Evolutionary conservation across 441 rosid genomes (phyloP), one percentile per base, ranked within the genome.

Genomic region (Arabidopsis hybrid): DNA sequence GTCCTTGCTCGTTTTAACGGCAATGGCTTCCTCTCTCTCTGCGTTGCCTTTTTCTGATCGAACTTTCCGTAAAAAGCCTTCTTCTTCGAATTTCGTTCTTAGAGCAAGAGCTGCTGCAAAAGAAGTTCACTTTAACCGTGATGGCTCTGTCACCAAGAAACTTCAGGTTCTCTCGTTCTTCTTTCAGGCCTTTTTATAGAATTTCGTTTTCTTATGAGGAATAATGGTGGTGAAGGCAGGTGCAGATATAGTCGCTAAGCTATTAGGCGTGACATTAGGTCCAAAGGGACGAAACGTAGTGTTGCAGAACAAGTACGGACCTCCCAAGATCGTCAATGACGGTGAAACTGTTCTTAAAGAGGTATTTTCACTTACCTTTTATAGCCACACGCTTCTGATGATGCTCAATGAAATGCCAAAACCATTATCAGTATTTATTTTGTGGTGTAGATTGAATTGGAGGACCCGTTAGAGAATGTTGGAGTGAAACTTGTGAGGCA

Each of bases 401-500:
- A 67, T 75, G 58, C 21, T 51, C 1, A 2, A 38, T 35, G 56
- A 21, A 60, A 60, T 60, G 68, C 7, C 34, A 60, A 18, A 53
- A 11, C 52, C 14, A 51, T 36, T 5, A 46, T 35, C 13, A 73
- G 71, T 3, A 26, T 46, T 14, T 6, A 32, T 39, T 71, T 65
- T 67, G 72, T 71, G 73, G 8, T 74, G 60, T 83, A 91, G 97
- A 88, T 94, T 83, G 97, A 89, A 72, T 81, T 92, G 83, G 97
- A 89, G 76, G 97, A 92, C 39, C 91, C 97, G 7, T 46, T 94
- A 74, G 97, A 90, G 84, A 92, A 94, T 81, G 91, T 94, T 80
- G 99, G 97, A 72, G 97, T 90, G 59, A 94, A 94, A 78, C 81
- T 92, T 85, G 94, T 92, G 80, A 90, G 99, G 79, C 99, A 92